These are phyloP conservation scores for Alternaria longipes DNA, from an alignment of 2,329 filamentous ascomycete genomes.

Conservation along the genomic window DNA sequence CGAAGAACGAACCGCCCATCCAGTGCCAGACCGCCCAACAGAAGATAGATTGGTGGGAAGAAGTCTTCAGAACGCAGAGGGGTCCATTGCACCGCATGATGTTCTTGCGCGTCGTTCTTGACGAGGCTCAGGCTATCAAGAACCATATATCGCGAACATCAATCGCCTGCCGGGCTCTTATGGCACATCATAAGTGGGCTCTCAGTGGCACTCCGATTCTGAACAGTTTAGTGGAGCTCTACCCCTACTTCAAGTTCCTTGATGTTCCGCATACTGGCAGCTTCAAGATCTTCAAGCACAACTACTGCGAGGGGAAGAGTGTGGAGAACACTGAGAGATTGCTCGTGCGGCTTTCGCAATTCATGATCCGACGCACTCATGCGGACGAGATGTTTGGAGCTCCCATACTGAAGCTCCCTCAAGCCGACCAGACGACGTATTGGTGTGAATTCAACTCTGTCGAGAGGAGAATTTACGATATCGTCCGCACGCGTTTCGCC, in stretches of 20 bases:
- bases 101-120: slow-evolving; percentile 63
- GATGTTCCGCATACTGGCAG: slow-evolving; percentile 52
- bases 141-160: slow-evolving; percentile 56
- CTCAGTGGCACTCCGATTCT: slow-evolving; percentile 57
- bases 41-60: slow-evolving; percentile 53
- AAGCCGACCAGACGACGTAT: slow-evolving; percentile 55
- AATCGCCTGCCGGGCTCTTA: slow-evolving; percentile 56
- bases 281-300: slow-evolving; percentile 55
- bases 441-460: slow-evolving; percentile 61
- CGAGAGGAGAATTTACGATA: slow-evolving; percentile 64
- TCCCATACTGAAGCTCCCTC: slow-evolving; percentile 64
- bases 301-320: slow-evolving; percentile 51
- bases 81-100: slow-evolving; percentile 45
- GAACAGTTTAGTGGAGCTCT: slow-evolving; percentile 44
- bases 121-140: slow-evolving; percentile 67
- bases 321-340: slow-evolving; percentile 48
- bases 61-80: slow-evolving; percentile 40
- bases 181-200: slow-evolving; percentile 53
- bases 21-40: slow-evolving; percentile 49
- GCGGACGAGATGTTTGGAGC: slow-evolving; percentile 61
- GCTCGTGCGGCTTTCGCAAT: slow-evolving; percentile 50
- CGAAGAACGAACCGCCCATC: slow-evolving; percentile 51
- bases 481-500: slow-evolving; percentile 58
- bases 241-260: slow-evolving; percentile 57
- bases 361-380: slow-evolving; percentile 67